Evolutionary conservation across 2,329 filamentous ascomycete species (phyloP).

Genomic region (Zymoseptoria passerinii): DNA sequence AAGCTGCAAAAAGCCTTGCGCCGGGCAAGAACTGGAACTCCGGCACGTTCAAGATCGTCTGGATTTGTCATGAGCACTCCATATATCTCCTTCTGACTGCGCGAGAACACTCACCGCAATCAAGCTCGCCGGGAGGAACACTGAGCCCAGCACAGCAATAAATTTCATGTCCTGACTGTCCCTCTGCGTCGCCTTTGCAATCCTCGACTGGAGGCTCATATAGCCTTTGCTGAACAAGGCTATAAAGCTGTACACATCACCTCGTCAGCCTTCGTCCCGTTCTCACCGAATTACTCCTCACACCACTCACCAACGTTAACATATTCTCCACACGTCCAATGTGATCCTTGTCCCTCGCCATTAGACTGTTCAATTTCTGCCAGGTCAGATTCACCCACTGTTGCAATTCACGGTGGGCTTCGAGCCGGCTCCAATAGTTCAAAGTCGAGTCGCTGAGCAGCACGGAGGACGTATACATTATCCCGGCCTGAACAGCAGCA

Average conservation of each 20-base stretch:
- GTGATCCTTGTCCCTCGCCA: slow-evolving; percentile 14
- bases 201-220: slow-evolving; percentile 11
- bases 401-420: slow-evolving; percentile 8
- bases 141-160: slow-evolving; percentile 15
- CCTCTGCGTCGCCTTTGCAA: slow-evolving; percentile 13
- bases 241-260: no score
- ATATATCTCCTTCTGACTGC: neutral
- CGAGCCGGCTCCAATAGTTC: neutral
- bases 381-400: slow-evolving; percentile 10
- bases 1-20: slow-evolving; percentile 11
- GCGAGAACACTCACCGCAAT: slow-evolving; percentile 8
- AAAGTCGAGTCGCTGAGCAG: neutral
- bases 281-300: no score
- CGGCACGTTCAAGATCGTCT: slow-evolving; percentile 16
- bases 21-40: slow-evolving; percentile 13
- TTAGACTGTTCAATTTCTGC: slow-evolving; percentile 9
- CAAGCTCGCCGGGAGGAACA: slow-evolving; percentile 17
- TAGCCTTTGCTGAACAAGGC: slow-evolving; percentile 15
- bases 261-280: no score
- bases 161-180: slow-evolving; percentile 20
- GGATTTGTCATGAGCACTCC: neutral
- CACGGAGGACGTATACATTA: slow-evolving; percentile 4
- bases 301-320: slow-evolving; percentile 11
- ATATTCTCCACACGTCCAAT: slow-evolving; percentile 9
- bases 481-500: slow-evolving; percentile 8